These are phyloP conservation scores for Piper longum DNA, from an alignment of 164 flowering plant genomes.

Conservation along the genomic window DNA sequence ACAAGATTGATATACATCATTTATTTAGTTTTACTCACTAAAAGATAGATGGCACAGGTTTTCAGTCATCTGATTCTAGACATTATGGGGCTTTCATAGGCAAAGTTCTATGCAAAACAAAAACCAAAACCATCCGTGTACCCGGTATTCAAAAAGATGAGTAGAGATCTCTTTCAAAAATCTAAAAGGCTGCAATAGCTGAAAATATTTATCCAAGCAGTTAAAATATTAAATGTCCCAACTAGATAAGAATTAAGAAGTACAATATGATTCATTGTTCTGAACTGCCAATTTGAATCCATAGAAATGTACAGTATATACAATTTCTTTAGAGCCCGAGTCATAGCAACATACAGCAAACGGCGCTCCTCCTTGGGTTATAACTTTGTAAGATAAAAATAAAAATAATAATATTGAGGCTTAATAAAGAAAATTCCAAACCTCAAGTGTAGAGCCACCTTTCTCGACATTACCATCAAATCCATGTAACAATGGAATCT, in stretches of 20 bases:
- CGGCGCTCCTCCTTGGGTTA: conserved; percentile 75
- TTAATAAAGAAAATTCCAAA: conserved; percentile 6
- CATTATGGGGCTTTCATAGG: too few species aligned
- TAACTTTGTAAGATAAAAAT: neutral
- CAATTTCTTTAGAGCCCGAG: conserved; percentile 82
- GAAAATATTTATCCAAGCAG: conserved; percentile 9
- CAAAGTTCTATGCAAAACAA: neutral
- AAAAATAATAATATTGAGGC: too few species aligned
- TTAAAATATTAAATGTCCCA: conserved; percentile 2
- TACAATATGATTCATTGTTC: neutral
- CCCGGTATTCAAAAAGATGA: conserved; percentile 62
- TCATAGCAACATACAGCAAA: conserved; percentile 85
- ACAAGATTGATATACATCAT: too few species aligned
- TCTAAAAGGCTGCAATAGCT: conserved; percentile 88
- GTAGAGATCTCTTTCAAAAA: conserved; percentile 76
- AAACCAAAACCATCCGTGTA: conserved; percentile 8
- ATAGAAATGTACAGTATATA: conserved; percentile 52
- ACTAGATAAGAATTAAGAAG: neutral
- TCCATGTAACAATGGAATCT: conserved; percentile 83
- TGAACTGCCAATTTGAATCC: conserved; percentile 88
- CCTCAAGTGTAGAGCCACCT: conserved; percentile 54
- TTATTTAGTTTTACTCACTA: too few species aligned
- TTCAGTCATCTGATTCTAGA: too few species aligned
- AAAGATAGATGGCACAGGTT: too few species aligned
- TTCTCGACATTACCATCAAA: conserved; percentile 37